Conservation (phyloP, 768 basidiomycete species). For the Pulveroboletus ravenelii region DNA sequence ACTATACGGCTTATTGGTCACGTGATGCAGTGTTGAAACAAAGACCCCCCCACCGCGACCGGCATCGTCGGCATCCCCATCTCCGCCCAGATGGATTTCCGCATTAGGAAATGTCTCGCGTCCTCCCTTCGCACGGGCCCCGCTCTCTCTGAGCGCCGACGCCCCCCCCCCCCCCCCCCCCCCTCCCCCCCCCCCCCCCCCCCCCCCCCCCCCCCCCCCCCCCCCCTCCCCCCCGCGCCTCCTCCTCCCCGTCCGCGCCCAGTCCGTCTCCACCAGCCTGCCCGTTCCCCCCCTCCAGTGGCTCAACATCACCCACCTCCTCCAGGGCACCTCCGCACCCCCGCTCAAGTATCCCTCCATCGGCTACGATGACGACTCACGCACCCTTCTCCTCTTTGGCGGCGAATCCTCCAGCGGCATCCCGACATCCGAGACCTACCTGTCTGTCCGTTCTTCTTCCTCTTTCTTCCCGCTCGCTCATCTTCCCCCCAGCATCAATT, state of each 20-base stretch:
- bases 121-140: conserved; percentile 17
- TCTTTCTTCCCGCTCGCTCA: conserved; percentile 1
- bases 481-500: conserved; percentile 47
- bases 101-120: conserved; percentile 12
- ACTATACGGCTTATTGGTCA: neutral
- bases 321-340: conserved; percentile 50
- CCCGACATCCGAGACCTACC: conserved; percentile 58
- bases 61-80: conserved; percentile 11
- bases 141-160: conserved; percentile 28
- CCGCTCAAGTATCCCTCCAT: conserved; percentile 70
- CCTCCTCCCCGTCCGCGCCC: conserved; percentile 31
- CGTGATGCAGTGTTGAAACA: conserved; percentile 1
- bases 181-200: conserved; percentile 14
- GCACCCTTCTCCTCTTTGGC: conserved; percentile 67
- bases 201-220: conserved; percentile 18
- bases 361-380: conserved; percentile 47
- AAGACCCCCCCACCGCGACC: conserved; percentile 4
- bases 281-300: conserved; percentile 45
- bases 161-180: conserved; percentile 18
- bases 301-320: conserved; percentile 63
- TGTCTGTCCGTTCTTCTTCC: conserved; percentile 41
- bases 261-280: conserved; percentile 48
- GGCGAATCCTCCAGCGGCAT: conserved; percentile 67
- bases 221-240: too few species aligned
- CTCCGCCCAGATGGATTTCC: conserved; percentile 6